These are phyloP conservation scores for Camelina sativa DNA, from an alignment of 345 rosid species.

Conservation along the genomic window DNA sequence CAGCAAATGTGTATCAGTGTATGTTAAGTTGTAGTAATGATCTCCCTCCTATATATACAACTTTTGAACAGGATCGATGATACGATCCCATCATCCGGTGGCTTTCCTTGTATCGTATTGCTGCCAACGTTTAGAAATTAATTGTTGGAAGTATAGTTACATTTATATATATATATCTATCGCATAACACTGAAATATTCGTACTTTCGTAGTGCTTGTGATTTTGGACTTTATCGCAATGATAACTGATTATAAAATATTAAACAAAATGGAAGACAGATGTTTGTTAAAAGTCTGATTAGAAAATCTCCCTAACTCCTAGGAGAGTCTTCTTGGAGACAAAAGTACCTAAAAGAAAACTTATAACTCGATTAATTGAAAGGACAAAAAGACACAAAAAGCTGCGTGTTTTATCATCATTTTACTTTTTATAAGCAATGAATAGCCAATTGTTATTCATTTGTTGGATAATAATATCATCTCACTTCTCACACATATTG, in stretches of 20 bases:
- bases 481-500: slow-evolving; percentile 8
- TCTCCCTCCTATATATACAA: background rate
- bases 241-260: slow-evolving; percentile 2
- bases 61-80: background rate
- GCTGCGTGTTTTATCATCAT: slow-evolving; percentile 35
- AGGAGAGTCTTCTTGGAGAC: slow-evolving; percentile 43
- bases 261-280: slow-evolving; percentile 4
- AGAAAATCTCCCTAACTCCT: slow-evolving; percentile 33
- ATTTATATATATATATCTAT: background rate
- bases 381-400: slow-evolving; percentile 24
- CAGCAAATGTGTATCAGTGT: background rate
- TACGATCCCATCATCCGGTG: background rate
- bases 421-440: slow-evolving; percentile 22
- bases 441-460: slow-evolving; percentile 7
- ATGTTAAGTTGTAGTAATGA: background rate
- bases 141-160: background rate
- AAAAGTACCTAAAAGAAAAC: slow-evolving; percentile 34
- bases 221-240: background rate
- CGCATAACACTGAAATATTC: background rate
- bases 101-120: background rate
- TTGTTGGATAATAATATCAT: background rate
- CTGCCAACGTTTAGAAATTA: background rate
- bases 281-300: slow-evolving; percentile 8
- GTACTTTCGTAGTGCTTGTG: background rate
- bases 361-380: slow-evolving; percentile 12